Percentiles rank a stretch among this genome's conserved stretches.
Conservation (phyloP, 768 basidiomycete species). For the Rubroboletus satanas region DNA sequence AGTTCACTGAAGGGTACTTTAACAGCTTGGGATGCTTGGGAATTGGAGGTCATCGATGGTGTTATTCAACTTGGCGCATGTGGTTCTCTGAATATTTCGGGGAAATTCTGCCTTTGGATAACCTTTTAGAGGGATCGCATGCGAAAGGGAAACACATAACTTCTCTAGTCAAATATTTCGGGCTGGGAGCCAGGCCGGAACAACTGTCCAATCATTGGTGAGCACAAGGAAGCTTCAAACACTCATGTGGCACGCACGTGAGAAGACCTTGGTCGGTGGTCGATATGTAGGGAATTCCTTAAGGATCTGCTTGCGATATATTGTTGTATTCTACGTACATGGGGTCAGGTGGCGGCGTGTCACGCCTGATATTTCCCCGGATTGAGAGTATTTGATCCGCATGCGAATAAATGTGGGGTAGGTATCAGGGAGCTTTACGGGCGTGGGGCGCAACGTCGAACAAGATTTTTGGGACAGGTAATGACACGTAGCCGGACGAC, state of each 20-base stretch:
- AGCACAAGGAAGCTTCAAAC: neutral
- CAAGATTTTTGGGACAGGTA: neutral
- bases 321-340: neutral
- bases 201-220: neutral
- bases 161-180: neutral
- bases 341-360: neutral
- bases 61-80: neutral
- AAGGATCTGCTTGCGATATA: neutral
- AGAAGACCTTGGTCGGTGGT: neutral
- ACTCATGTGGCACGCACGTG: neutral
- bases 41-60: neutral
- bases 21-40: slow-evolving; percentile 3
- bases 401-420: neutral
- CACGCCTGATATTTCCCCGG: neutral
- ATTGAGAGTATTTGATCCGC: neutral
- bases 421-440: neutral
- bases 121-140: slow-evolving; percentile 9
- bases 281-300: neutral
- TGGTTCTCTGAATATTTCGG: neutral
- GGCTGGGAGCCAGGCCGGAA: slow-evolving; percentile 2
- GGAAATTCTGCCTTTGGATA: slow-evolving; percentile 7
- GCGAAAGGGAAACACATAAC: slow-evolving; percentile 5
- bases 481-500: neutral
- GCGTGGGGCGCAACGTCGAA: neutral
- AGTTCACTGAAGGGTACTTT: neutral